Evolutionary conservation across 495 filamentous ascomycete genomes (phyloP).

Genomic region (Achaetomiella virescens): DNA sequence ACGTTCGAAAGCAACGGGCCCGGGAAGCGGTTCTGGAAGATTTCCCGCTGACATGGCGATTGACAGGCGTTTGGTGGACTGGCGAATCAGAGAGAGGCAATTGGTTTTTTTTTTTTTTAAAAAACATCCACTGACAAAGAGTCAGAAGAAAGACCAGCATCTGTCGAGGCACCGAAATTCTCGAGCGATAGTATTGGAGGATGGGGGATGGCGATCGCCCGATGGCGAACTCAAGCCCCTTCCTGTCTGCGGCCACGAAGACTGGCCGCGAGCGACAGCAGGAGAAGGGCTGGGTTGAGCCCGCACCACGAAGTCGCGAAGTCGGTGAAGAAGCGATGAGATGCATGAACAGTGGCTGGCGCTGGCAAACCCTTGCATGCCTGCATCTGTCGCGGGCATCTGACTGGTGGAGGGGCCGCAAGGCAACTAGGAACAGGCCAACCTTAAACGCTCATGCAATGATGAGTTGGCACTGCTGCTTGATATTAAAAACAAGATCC

Average conservation of each 20-base stretch:
- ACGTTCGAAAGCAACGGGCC: slow-evolving; percentile 5
- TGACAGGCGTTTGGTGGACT: not conserved
- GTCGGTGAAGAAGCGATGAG: slow-evolving; percentile 51
- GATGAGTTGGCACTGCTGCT: slow-evolving; percentile 84
- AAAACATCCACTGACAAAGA: slow-evolving; percentile 19
- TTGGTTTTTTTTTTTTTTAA: slow-evolving; percentile 20
- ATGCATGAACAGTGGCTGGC: slow-evolving; percentile 52
- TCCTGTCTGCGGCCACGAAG: not conserved
- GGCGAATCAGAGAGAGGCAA: slow-evolving; percentile 30
- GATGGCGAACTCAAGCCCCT: slow-evolving; percentile 13
- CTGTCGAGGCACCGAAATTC: not conserved
- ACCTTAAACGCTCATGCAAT: slow-evolving; percentile 63
- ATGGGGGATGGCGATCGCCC: slow-evolving; percentile 10
- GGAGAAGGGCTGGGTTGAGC: slow-evolving; percentile 43
- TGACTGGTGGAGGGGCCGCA: slow-evolving; percentile 32
- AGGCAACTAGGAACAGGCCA: slow-evolving; percentile 48
- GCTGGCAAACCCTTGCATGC: slow-evolving; percentile 37
- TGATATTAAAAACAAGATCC: slow-evolving; percentile 53
- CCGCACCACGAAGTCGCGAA: slow-evolving; percentile 54
- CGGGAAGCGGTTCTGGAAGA: slow-evolving; percentile 13
- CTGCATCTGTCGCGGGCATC: slow-evolving; percentile 32
- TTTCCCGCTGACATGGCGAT: slow-evolving; percentile 6
- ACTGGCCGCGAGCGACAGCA: slow-evolving; percentile 6
- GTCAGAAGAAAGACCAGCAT: slow-evolving; percentile 16
- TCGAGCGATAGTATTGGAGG: slow-evolving; percentile 1